Base-by-base conservation (phyloP, 495 filamentous ascomycete genomes). In the Chaetomium fimeti region DNA sequence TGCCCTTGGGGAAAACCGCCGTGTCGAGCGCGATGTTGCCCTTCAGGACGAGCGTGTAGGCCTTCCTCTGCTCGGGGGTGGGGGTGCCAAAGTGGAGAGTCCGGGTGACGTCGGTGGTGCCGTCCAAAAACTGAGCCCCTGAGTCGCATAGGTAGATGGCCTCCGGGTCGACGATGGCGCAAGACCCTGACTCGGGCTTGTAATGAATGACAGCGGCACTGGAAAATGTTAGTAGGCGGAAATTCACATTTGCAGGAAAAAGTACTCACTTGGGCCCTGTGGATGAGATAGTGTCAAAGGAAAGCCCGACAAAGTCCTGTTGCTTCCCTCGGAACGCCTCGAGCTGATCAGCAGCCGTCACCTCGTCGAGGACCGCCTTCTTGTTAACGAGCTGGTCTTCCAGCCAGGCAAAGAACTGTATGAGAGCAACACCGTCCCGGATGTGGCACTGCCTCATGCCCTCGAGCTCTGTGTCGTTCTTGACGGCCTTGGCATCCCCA, bases 121-220 rank as follows among this genome's bases (percentile, higher is more conserved):
- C 95, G 76, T 99, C 95, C 15, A 89, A 81, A 67, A 93, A 99
- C 75, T 99, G 95, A 24, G 88, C 93, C 28, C 95, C 95, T 25
- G 94, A 98, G 74, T 99, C 95, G 72, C 95, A 99, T 43, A 99
- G 86, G 71, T 98, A 99, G 62, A 99, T 86, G 18, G 87, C 86
- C 25, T 87, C 86, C 7, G 93, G 92, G 67, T 99, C 93, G 67
- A 99, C 91, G 47, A 83, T 82, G 43, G 91, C 82, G 77, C 95
- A 98, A 65, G 79, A 85, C 57, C 91, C 91, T 58, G 83, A 84
- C 69, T 96, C 90, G 0, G 95, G 95, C 70, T 92, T 93, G 79
- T 99, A 99, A 75, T 99, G 95, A 53, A 99, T 98, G 20, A 99
- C 86, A 3, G 95, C 95, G 40, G 93, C 94, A 61, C 78, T 82